Percentiles rank a stretch among this genome's conserved stretches.
phyloP scores from a whole-genome alignment of 208 protist species.

The Trypanosoma avium region DNA sequence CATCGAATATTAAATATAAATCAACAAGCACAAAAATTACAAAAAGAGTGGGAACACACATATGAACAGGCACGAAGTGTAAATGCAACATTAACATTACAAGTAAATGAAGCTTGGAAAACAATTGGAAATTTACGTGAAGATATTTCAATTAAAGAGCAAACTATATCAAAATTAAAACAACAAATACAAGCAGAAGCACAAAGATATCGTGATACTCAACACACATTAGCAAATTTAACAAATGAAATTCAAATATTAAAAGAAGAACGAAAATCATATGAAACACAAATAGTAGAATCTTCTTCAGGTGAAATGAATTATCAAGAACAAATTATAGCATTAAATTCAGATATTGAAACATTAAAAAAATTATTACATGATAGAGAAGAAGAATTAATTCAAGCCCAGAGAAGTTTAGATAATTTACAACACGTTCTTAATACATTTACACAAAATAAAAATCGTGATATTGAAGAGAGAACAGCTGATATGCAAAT shows the following conservation, averaged over 20 bases:
- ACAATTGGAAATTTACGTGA: constrained; percentile 55
- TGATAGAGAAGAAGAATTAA: constrained; percentile 49
- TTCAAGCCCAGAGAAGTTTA: constrained; percentile 23
- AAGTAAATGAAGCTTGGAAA: constrained; percentile 61
- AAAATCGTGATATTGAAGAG: constrained; percentile 36
- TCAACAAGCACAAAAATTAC: constrained; percentile 28
- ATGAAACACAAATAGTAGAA: constrained; percentile 8
- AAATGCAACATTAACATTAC: constrained; percentile 66
- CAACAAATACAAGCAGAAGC: constrained; percentile 34
- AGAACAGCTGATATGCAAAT: constrained; percentile 36
- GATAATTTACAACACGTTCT: constrained; percentile 48
- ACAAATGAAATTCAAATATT: constrained; percentile 43
- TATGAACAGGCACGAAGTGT: constrained; percentile 73
- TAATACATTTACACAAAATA: constrained; percentile 36
- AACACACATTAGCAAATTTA: constrained; percentile 31
- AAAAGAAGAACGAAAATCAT: constrained; percentile 39
- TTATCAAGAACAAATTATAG: constrained; percentile 6
- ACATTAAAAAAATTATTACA: constrained; percentile 31
- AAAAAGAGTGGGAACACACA: constrained; percentile 81
- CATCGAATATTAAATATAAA: constrained; percentile 8
- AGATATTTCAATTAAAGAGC: constrained; percentile 50
- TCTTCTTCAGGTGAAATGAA: constrained; percentile 21
- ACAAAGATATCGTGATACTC: constrained; percentile 25
- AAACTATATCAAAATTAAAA: constrained; percentile 31
- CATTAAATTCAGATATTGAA: constrained; percentile 44